Evolutionary conservation across 345 rosid species (phyloP).

Genomic region (Excoecaria agallocha): DNA sequence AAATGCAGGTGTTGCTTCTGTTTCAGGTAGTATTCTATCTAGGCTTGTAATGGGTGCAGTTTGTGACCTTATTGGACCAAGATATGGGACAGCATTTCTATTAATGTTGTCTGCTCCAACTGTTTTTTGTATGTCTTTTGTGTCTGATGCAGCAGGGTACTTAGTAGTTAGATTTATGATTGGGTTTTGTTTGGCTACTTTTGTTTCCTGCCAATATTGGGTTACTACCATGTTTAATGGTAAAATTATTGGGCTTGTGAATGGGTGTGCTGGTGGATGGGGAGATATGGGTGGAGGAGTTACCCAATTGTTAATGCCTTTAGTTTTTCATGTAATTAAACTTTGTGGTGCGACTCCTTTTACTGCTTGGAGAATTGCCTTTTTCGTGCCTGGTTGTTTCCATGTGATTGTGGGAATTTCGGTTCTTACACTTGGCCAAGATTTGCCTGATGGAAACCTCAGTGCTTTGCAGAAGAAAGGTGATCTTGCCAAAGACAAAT

Average conservation of each 20-base stretch:
- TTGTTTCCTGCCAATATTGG: slow-evolving; percentile 93
- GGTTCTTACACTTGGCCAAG: slow-evolving; percentile 79
- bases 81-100: slow-evolving; percentile 87
- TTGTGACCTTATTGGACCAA: slow-evolving; percentile 79
- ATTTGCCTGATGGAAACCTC: slow-evolving; percentile 85
- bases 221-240: slow-evolving; percentile 96
- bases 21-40: slow-evolving; percentile 83
- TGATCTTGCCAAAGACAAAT: slow-evolving; percentile 61
- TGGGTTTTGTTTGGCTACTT: slow-evolving; percentile 86
- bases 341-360: slow-evolving; percentile 61
- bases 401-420: slow-evolving; percentile 67
- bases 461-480: slow-evolving; percentile 70
- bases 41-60: slow-evolving; percentile 89
- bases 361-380: slow-evolving; percentile 90
- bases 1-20: slow-evolving; percentile 89
- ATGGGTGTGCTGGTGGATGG: slow-evolving; percentile 94
- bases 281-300: slow-evolving; percentile 95
- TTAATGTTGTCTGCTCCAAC: slow-evolving; percentile 82
- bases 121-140: slow-evolving; percentile 81
- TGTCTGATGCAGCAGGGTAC: slow-evolving; percentile 58
- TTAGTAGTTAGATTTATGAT: slow-evolving; percentile 81
- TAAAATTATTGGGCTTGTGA: slow-evolving; percentile 78
- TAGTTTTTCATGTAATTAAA: slow-evolving; percentile 61
- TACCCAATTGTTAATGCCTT: slow-evolving; percentile 80
- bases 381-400: slow-evolving; percentile 73